Evolutionary conservation across 1,284 basidiomycete genomes (phyloP), one percentile per base, ranked within the genome.

Genomic region (Papiliotrema nemorosa): DNA sequence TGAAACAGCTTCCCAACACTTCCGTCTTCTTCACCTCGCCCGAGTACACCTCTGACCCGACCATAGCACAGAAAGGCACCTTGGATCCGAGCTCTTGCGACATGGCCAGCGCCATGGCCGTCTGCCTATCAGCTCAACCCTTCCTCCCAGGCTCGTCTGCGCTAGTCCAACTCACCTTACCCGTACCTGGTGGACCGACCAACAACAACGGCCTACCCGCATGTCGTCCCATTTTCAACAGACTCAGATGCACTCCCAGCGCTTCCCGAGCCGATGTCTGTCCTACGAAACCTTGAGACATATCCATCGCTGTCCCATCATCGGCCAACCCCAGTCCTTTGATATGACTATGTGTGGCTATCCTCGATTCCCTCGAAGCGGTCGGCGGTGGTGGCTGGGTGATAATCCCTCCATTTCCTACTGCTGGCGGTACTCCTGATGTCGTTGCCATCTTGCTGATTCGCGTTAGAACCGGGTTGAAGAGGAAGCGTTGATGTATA

Each of bases 1-100:
- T 81, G 76, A 98, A 98, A 46, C 86, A 85, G 74, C 97, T 93
- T 53, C 92, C 90, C n/a, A 98, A 78, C 2, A 97, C 93, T 72
- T 98, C 94, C 0, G 94, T 98, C 81, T 98, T 98, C 79, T 97
- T 98, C 50, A 98, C 92, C 75, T 98, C 94, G 9, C 89, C 85
- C 47, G 87, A 90, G 74, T 96, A 98, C 55, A 98, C 94, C 74
- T 98, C 94, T 5, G 86, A 89, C 1, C 93, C 96, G 22, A 97
- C 94, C 88, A 97, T 96, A 1, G 92, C 91, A 70, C 94, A 97
- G 75, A 98, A 98, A 0, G 94, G 94, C 1, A 97, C 93, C 69
- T 97, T 96, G 41, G 82, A 78, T 1, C 94, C 94, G 0, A 98
- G 81, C 67, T 97, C 94, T 59, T 97, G 93, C 5, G 91, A 87